A percentile compares a stretch with the other conserved stretches of the same genome.
Conservation (phyloP, 768 basidiomycete genomes). For the Udeniomyces megalosporus region DNA sequence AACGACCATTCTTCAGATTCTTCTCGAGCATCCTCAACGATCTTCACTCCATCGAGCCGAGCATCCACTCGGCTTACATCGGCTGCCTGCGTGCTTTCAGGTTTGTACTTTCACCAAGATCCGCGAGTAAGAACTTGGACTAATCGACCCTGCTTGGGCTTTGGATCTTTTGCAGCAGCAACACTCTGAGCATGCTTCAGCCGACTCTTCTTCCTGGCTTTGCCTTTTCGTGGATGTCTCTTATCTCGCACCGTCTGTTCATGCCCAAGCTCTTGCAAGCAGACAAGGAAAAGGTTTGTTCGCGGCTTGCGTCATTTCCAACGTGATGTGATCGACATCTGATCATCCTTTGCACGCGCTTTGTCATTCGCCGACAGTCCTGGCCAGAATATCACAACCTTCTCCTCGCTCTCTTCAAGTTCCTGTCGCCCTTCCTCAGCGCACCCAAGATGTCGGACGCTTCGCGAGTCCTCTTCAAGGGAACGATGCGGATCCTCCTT, state of each 20-base stretch:
- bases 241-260: slow-evolving; percentile 89
- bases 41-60: slow-evolving; percentile 65
- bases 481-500: slow-evolving; percentile 72
- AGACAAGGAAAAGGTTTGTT: slow-evolving; percentile 64
- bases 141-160: too few species aligned
- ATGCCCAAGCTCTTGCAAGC: slow-evolving; percentile 86
- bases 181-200: slow-evolving; percentile 87
- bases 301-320: background rate
- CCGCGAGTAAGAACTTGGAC: too few species aligned
- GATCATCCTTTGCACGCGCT: background rate
- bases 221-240: slow-evolving; percentile 92
- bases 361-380: slow-evolving; percentile 36
- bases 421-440: slow-evolving; percentile 78
- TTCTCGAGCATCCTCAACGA: slow-evolving; percentile 94
- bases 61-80: slow-evolving; percentile 76
- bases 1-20: slow-evolving; percentile 96
- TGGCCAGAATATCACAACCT: slow-evolving; percentile 95
- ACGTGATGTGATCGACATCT: background rate
- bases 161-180: too few species aligned
- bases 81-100: slow-evolving; percentile 59
- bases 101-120: slow-evolving; percentile 34
- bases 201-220: slow-evolving; percentile 95
- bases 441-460: slow-evolving; percentile 56
- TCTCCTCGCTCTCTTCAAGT: slow-evolving; percentile 83
- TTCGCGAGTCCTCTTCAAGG: slow-evolving; percentile 74